Conservation (phyloP, 768 basidiomycete species). For the Gymnopilus dilepis region DNA sequence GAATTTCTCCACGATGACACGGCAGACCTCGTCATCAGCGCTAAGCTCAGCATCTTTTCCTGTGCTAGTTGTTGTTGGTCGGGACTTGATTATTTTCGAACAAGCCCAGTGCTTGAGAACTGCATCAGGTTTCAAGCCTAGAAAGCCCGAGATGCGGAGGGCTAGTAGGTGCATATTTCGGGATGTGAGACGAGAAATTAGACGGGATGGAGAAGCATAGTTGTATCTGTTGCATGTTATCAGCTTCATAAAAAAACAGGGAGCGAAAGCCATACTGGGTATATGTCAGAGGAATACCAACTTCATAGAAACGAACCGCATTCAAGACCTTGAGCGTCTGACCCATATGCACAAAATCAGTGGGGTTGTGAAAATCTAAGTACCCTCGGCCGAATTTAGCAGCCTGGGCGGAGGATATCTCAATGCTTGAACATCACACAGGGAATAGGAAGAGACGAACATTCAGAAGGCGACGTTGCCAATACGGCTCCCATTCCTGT, state of each 20-base stretch:
- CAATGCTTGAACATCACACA: neutral
- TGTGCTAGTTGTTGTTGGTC: slow-evolving; percentile 57
- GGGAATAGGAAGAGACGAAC: slow-evolving; percentile 46
- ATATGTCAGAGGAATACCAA: slow-evolving; percentile 93
- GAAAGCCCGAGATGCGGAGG: slow-evolving; percentile 84
- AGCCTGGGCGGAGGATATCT: slow-evolving; percentile 55
- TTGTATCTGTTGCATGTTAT: slow-evolving; percentile 64
- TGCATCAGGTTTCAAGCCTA: slow-evolving; percentile 81
- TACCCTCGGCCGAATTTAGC: slow-evolving; percentile 96
- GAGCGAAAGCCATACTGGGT: slow-evolving; percentile 67
- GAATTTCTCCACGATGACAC: slow-evolving; percentile 89
- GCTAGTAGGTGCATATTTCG: slow-evolving; percentile 92
- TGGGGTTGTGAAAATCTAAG: slow-evolving; percentile 90
- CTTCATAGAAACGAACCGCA: slow-evolving; percentile 88
- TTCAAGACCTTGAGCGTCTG: slow-evolving; percentile 93
- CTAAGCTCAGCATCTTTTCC: slow-evolving; percentile 59
- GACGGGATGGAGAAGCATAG: slow-evolving; percentile 77
- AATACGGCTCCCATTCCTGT: slow-evolving; percentile 87
- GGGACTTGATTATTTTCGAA: slow-evolving; percentile 83
- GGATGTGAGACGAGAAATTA: slow-evolving; percentile 83
- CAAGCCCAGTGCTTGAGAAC: slow-evolving; percentile 97
- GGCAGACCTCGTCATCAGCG: slow-evolving; percentile 81
- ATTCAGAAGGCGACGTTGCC: slow-evolving; percentile 87
- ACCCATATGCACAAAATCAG: slow-evolving; percentile 91
- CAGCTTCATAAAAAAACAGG: neutral